Evolutionary conservation across 768 basidiomycete species (phyloP).

Genomic region (Tricholoma terreum): DNA sequence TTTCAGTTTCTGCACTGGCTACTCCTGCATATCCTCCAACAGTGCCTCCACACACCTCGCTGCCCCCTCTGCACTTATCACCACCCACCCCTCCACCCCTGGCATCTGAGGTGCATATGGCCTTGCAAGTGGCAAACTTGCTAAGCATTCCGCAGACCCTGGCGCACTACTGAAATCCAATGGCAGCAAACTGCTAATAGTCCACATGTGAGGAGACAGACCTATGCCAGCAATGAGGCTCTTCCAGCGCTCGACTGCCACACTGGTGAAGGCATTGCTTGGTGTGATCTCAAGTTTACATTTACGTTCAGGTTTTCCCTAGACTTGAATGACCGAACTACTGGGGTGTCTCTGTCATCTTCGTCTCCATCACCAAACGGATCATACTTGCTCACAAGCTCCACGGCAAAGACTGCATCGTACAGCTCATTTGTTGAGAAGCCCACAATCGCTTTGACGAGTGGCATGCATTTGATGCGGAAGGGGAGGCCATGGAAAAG

Average conservation of each 20-base stretch:
- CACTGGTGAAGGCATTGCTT: conserved; percentile 13
- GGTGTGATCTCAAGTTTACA: background rate
- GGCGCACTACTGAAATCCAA: conserved; percentile 3
- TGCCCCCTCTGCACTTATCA: conserved; percentile 39
- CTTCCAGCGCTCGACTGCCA: conserved; percentile 16
- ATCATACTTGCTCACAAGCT: conserved; percentile 44
- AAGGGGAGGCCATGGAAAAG: conserved; percentile 67
- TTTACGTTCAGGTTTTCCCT: conserved; percentile 27
- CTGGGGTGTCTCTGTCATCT: conserved; percentile 43
- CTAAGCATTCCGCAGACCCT: conserved; percentile 19
- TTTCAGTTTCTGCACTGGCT: conserved; percentile 65
- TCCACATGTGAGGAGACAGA: conserved; percentile 22
- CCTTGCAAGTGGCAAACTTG: conserved; percentile 38
- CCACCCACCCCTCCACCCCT: conserved; percentile 12
- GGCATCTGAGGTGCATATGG: conserved; percentile 35
- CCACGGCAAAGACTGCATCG: conserved; percentile 78
- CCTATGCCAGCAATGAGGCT: conserved; percentile 21
- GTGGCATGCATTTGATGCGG: conserved; percentile 67
- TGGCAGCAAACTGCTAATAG: conserved; percentile 13
- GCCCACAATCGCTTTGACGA: conserved; percentile 76
- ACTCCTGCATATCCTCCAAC: conserved; percentile 57
- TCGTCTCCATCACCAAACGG: conserved; percentile 50
- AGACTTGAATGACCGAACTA: conserved; percentile 39
- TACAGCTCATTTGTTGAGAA: conserved; percentile 63
- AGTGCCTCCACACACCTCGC: conserved; percentile 56